Evolutionary conservation across 306 rosid genomes (phyloP).

Genomic region (Begonia fuchsioides): DNA sequence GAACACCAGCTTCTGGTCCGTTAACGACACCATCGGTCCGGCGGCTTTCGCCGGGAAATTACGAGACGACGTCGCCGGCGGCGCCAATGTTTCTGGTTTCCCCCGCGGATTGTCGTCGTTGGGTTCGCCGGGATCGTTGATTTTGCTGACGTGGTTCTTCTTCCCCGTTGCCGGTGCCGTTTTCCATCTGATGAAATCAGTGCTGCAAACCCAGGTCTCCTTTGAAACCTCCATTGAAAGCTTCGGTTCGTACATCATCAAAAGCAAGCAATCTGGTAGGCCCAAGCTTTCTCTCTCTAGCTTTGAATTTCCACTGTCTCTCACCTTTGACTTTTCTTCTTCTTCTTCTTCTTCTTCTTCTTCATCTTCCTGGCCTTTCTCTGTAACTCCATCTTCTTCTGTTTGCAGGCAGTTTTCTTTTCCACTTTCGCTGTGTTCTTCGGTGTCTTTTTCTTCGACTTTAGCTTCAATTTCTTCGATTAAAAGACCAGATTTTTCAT

Average conservation of each 20-base stretch:
- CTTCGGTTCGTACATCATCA: slow-evolving; percentile 98
- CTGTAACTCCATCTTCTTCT: slow-evolving; percentile 7
- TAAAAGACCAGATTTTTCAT: too few relatives aligned
- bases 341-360: too few relatives aligned
- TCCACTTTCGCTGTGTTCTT: too few relatives aligned
- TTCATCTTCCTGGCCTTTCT: slow-evolving; percentile 1
- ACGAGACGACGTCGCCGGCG: slow-evolving; percentile 68
- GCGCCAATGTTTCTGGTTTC: slow-evolving; percentile 16
- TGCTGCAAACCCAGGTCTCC: slow-evolving; percentile 87
- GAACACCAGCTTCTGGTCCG: slow-evolving; percentile 64
- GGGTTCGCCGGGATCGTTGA: slow-evolving; percentile 11
- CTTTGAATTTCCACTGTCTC: slow-evolving; percentile 14
- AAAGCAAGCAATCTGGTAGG: slow-evolving; percentile 69
- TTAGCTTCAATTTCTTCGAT: neutral
- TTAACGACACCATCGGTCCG: slow-evolving; percentile 45
- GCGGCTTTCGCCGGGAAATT: slow-evolving; percentile 41
- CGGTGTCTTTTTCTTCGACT: slow-evolving; percentile 13
- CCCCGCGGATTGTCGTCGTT: too few relatives aligned
- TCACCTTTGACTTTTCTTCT: slow-evolving; percentile 22
- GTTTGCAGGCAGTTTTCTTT: too few relatives aligned
- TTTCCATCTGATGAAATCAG: slow-evolving; percentile 65
- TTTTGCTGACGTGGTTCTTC: slow-evolving; percentile 14
- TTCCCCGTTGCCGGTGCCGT: slow-evolving; percentile 54
- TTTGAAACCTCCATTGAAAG: slow-evolving; percentile 89
- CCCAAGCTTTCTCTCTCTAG: slow-evolving; percentile 14